phyloP scores from a whole-genome alignment of 306 rosid species.

The Medicago arabica region DNA sequence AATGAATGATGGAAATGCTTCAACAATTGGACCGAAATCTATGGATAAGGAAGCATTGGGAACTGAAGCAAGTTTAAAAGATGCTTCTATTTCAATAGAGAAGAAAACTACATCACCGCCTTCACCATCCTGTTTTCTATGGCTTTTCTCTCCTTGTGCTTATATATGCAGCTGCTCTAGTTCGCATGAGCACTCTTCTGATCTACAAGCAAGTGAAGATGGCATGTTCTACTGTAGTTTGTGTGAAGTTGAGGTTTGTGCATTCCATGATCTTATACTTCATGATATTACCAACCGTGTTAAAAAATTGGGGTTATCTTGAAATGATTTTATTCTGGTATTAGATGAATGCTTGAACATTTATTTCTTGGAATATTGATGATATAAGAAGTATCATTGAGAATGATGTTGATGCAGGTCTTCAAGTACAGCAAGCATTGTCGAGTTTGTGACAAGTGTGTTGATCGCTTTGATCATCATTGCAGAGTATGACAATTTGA shows the following conservation, averaged over 20 bases:
- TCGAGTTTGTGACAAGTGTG: conserved; percentile 97
- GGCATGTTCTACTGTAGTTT: conserved; percentile 98
- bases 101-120: conserved; percentile 48
- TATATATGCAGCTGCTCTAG: conserved; percentile 59
- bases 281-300: conserved; percentile 25
- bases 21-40: conserved; percentile 64
- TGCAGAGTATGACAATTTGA: conserved; percentile 73
- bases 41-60: conserved; percentile 56
- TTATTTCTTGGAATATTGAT: conserved; percentile 26
- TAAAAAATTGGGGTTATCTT: conserved; percentile 3
- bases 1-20: conserved; percentile 61
- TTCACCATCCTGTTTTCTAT: conserved; percentile 53
- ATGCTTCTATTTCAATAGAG: conserved; percentile 44
- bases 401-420: conserved; percentile 62
- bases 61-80: conserved; percentile 61
- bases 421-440: conserved; percentile 98
- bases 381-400: not conserved
- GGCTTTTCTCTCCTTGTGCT: conserved; percentile 81
- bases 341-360: conserved; percentile 3
- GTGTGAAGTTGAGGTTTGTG: conserved; percentile 95
- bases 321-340: conserved; percentile 7
- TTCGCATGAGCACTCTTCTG: conserved; percentile 69
- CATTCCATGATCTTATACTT: conserved; percentile 28
- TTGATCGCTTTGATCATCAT: conserved; percentile 93
- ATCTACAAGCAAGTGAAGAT: conserved; percentile 77